These are phyloP conservation scores for Tardiomyces depauwii DNA, from an alignment of 1,139 yeast species.

Conservation along the genomic window DNA sequence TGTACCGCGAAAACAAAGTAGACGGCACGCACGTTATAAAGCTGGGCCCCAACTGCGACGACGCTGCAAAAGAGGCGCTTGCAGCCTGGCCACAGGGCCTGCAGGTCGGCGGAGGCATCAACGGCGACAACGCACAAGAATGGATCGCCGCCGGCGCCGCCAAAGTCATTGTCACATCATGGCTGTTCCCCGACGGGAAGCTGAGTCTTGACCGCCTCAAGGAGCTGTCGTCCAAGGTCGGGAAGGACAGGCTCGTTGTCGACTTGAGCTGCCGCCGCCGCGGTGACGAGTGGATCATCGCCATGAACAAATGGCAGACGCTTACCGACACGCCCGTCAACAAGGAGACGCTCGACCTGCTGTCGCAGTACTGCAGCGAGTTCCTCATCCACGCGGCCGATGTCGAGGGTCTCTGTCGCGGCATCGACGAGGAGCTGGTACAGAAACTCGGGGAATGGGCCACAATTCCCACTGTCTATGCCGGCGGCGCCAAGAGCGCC, in stretches of 20 bases:
- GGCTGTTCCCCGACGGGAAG: conserved; percentile 60
- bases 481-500: conserved; percentile 86
- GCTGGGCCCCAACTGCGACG: conserved; percentile 75
- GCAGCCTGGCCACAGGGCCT: conserved; percentile 59
- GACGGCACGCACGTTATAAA: conserved; percentile 87
- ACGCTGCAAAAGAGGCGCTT: conserved; percentile 71
- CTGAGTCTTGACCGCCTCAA: conserved; percentile 44
- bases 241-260: conserved; percentile 62
- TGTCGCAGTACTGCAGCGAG: conserved; percentile 66
- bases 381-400: conserved; percentile 95
- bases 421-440: conserved; percentile 77
- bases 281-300: conserved; percentile 65
- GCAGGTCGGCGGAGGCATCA: conserved; percentile 94
- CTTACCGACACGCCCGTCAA: conserved; percentile 54
- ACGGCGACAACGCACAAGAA: conserved; percentile 49
- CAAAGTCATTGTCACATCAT: conserved; percentile 86
- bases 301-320: conserved; percentile 96
- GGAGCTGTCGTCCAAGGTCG: conserved; percentile 39
- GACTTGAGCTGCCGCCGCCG: conserved; percentile 74
- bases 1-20: conserved; percentile 50
- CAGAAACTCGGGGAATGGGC: conserved; percentile 66
- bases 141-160: conserved; percentile 68
- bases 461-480: conserved; percentile 72
- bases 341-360: conserved; percentile 38
- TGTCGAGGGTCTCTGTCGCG: conserved; percentile 91